A percentile compares a stretch with the other conserved stretches of the same genome.
phyloP scores from a whole-genome alignment of 169 alveolate genomes.

The Cyclospora cayetanensis region DNA sequence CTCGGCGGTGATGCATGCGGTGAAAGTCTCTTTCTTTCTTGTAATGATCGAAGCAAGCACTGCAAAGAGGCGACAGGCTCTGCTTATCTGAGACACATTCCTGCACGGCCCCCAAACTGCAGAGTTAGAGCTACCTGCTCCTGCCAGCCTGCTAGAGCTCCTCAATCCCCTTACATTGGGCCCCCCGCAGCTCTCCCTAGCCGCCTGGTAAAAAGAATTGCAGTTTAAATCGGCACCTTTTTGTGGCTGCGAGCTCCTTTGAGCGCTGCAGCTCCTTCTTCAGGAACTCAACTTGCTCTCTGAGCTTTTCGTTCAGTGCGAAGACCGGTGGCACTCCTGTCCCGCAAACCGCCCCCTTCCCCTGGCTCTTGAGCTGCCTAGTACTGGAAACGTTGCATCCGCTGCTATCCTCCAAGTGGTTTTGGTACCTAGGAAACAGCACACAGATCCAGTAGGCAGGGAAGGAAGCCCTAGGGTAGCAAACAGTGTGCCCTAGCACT shows the following conservation, averaged over 20 bases:
- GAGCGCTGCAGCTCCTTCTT: background rate
- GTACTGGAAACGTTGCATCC: too few species aligned
- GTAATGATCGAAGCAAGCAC: conserved; percentile 81
- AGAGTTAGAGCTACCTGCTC: background rate
- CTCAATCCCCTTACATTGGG: background rate
- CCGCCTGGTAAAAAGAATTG: background rate
- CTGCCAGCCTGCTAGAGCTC: background rate
- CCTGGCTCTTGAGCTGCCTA: too few species aligned
- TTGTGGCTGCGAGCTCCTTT: background rate
- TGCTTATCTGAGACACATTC: background rate
- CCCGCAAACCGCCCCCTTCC: too few species aligned
- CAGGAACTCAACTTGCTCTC: background rate
- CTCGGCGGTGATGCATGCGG: conserved; percentile 90
- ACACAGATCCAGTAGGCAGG: too few species aligned
- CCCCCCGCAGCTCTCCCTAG: background rate
- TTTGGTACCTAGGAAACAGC: too few species aligned
- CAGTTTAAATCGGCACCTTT: background rate
- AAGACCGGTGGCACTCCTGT: conserved; percentile 21
- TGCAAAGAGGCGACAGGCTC: background rate
- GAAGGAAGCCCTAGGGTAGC: too few species aligned
- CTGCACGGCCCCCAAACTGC: background rate
- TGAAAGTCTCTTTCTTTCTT: conserved; percentile 91
- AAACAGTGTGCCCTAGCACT: too few species aligned
- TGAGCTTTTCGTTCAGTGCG: background rate
- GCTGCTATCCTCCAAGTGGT: too few species aligned